Evolutionary conservation across 169 alveolate species (phyloP).

Genomic region (Plasmodium knowlesi): DNA sequence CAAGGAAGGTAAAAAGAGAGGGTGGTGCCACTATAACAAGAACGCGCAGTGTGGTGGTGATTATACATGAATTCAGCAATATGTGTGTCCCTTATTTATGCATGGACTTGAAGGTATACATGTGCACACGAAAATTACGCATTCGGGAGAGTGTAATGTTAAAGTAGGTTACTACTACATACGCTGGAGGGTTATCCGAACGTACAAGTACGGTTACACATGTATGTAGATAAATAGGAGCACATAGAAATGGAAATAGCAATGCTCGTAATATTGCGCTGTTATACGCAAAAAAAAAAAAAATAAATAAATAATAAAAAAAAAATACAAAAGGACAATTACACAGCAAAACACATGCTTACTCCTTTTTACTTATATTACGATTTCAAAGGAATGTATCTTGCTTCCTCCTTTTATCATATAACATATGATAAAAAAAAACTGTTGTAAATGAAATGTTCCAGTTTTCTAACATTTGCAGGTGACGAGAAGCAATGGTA

Average conservation of each 20-base stretch:
- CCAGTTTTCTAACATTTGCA: neutral
- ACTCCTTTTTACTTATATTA: slow-evolving; percentile 2
- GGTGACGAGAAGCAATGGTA: neutral
- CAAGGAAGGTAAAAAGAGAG: slow-evolving; percentile 8
- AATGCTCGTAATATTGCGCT: neutral
- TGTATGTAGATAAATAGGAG: neutral
- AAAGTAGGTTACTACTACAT: neutral
- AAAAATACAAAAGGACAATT: slow-evolving; percentile 22
- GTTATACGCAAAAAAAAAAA: slow-evolving; percentile 5
- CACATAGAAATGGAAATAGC: neutral
- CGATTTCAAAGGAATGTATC: slow-evolving; percentile 2
- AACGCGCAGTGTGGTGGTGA: neutral
- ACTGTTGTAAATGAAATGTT: slow-evolving; percentile 35
- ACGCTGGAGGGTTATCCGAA: neutral
- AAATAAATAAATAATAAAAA: slow-evolving; percentile 17
- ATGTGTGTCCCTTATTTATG: neutral
- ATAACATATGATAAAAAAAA: neutral
- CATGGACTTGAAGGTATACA: neutral
- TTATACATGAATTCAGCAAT: neutral
- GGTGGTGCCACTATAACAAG: neutral
- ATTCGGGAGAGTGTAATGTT: neutral
- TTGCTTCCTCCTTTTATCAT: neutral
- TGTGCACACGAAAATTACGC: neutral
- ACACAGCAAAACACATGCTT: neutral
- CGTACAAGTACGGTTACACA: neutral